Conservation (phyloP, 148 eudicot species). For the Pouteria glomerata region DNA sequence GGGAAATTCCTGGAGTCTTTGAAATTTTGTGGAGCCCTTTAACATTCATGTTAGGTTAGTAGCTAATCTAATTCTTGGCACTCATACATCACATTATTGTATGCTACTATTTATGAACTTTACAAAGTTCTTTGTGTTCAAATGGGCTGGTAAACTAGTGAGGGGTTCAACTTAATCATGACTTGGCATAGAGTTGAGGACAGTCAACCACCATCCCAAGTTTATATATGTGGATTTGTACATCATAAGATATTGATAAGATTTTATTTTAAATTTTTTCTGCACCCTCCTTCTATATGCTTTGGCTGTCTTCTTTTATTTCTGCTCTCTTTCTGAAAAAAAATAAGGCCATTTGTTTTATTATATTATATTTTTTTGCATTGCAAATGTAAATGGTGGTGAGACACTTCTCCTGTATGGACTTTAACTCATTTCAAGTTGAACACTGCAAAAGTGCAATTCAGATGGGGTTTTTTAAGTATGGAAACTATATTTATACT, state of each 20-base stretch:
- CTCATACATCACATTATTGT: background rate
- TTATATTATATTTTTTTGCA: background rate
- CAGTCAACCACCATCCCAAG: background rate
- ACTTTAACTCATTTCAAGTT: background rate
- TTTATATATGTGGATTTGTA: background rate
- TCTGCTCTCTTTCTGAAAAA: background rate
- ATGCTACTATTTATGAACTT: background rate
- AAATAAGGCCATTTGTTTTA: background rate
- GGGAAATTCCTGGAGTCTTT: constrained; percentile 92
- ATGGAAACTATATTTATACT: background rate
- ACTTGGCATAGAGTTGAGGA: background rate
- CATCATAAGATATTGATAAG: background rate
- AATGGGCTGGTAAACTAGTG: background rate
- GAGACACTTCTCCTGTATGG: background rate
- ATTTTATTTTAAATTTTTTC: no score
- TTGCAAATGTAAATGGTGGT: background rate
- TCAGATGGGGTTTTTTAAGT: background rate
- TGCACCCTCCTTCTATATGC: no score
- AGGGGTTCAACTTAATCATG: background rate
- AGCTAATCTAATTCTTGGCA: background rate
- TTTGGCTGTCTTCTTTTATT: background rate
- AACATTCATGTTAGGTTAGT: constrained; percentile 62
- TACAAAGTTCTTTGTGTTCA: background rate
- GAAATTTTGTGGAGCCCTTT: constrained; percentile 74
- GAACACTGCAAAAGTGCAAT: background rate